A percentile compares a stretch with the other conserved stretches of the same genome.
Evolutionary conservation across 2,329 filamentous ascomycete species (phyloP).

Genomic region (Colletotrichum sp.): DNA sequence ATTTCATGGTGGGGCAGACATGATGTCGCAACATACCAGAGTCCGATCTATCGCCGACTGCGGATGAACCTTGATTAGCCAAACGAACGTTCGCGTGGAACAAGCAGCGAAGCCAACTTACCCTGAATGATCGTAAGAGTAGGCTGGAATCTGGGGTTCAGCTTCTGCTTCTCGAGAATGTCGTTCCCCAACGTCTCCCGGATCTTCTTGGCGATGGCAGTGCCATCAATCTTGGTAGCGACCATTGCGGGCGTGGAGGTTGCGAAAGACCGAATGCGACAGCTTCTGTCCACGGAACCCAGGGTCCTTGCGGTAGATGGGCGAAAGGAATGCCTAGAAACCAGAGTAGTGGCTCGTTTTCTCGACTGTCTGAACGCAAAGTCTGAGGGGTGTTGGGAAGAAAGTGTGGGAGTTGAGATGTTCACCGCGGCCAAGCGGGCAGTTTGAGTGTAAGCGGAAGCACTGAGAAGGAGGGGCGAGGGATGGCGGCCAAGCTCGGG

Average conservation of each 20-base stretch:
- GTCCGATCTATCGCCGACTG: slow-evolving; percentile 92
- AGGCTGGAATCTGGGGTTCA: slow-evolving; percentile 87
- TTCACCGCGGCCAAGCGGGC: neutral
- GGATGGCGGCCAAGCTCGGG: neutral
- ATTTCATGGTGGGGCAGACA: slow-evolving; percentile 20
- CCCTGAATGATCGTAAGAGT: slow-evolving; percentile 95
- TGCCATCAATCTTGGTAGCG: slow-evolving; percentile 93
- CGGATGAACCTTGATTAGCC: slow-evolving; percentile 2
- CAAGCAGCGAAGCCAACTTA: slow-evolving; percentile 41
- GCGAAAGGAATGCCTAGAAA: neutral
- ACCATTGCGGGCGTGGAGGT: slow-evolving; percentile 71
- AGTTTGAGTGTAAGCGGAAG: slow-evolving; percentile 14
- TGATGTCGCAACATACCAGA: slow-evolving; percentile 67
- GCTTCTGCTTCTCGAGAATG: slow-evolving; percentile 80
- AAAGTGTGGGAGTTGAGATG: neutral
- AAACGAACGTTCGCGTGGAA: neutral
- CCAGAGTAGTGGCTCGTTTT: slow-evolving; percentile 3
- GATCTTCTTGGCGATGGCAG: slow-evolving; percentile 90
- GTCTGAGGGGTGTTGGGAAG: neutral
- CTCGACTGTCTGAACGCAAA: neutral
- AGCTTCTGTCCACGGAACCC: neutral
- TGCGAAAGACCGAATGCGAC: slow-evolving; percentile 36
- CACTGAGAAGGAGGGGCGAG: slow-evolving; percentile 9
- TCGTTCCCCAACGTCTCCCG: slow-evolving; percentile 80
- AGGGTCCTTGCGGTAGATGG: slow-evolving; percentile 11